Conservation (phyloP, 768 basidiomycete genomes). For the Obba rivulosa region DNA sequence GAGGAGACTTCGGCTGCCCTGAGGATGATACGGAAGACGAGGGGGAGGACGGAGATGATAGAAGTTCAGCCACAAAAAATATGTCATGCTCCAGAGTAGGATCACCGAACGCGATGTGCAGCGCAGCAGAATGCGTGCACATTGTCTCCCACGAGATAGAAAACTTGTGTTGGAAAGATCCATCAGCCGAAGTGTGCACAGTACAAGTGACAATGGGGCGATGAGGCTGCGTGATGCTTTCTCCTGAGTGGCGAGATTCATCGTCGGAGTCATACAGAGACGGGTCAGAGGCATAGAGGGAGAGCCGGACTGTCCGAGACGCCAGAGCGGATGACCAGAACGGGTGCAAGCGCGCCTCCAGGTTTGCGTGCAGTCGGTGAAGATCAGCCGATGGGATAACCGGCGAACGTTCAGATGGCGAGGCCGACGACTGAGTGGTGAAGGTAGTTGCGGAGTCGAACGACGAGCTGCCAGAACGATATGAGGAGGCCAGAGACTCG, state of each 20-base stretch:
- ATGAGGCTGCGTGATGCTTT: slow-evolving; percentile 15
- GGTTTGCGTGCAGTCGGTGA: slow-evolving; percentile 61
- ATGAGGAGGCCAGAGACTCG: slow-evolving; percentile 2
- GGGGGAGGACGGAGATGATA: slow-evolving; percentile 33
- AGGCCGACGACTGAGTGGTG: slow-evolving; percentile 2
- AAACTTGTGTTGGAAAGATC: slow-evolving; percentile 66
- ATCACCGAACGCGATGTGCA: slow-evolving; percentile 56
- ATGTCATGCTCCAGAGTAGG: slow-evolving; percentile 40
- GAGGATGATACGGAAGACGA: slow-evolving; percentile 9
- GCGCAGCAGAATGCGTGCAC: slow-evolving; percentile 51
- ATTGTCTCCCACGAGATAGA: slow-evolving; percentile 65
- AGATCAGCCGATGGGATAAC: slow-evolving; percentile 26
- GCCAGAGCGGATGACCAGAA: slow-evolving; percentile 78
- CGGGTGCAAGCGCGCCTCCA: slow-evolving; percentile 68
- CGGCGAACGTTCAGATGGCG: background rate
- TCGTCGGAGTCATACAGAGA: slow-evolving; percentile 12
- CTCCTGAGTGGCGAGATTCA: slow-evolving; percentile 20
- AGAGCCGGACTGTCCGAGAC: slow-evolving; percentile 55
- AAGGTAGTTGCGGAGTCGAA: background rate
- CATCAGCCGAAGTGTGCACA: slow-evolving; percentile 59
- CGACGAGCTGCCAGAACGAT: slow-evolving; percentile 5
- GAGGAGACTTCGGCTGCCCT: background rate
- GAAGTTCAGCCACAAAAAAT: slow-evolving; percentile 47
- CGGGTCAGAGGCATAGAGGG: slow-evolving; percentile 47
- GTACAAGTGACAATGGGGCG: slow-evolving; percentile 46